Evolutionary conservation across 83 land plant genomes (phyloP), one percentile per base, ranked within the genome.

Genomic region (Thuja plicata): DNA sequence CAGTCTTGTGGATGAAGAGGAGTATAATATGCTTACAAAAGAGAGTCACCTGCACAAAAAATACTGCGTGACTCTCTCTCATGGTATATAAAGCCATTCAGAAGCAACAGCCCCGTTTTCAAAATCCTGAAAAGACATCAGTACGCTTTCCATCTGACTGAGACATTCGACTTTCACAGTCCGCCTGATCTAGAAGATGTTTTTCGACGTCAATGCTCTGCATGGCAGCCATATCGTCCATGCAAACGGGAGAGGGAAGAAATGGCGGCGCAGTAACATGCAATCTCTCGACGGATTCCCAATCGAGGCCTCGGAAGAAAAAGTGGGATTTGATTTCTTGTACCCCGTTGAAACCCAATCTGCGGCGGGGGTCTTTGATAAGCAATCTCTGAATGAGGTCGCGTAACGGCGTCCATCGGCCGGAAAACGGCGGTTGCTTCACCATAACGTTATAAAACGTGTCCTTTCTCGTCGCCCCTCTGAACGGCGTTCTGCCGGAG

Each of bases 221-320:
- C 84, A 41, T 27, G 40, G 12, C 11, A 11, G 3, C 27, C 13
- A 81, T 1, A 8, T 81, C 84, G 30, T 81, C 84, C 30, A 9
- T 10, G 12, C 11, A 41, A 0, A 81, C 84, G 32, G 84, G 84
- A 0, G 84, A 27, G 13, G 84, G 84, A 81, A 38, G 40, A 27
- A 45, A 82, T 27, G 52, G 85, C 85, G 85, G 52, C 52, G 52
- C 19, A 9, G 85, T 11, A 38, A 38, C 40, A 38, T 38, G 0
- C 13, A 9, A 1, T 0, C 52, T 21, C 3, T 78, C 30, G 0
- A 92, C 21, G 55, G 32, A 35, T 8, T 90, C 88, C 94, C 94
- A 93, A 8, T 79, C 88, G 2, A 93, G 89, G 66, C 91, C 91
- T 30, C 77, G 6, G 88, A 93, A 93, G 74, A 92, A 93, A 50